Evolutionary conservation across 768 basidiomycete genomes (phyloP).

Genomic region (Scleroderma citrinum): DNA sequence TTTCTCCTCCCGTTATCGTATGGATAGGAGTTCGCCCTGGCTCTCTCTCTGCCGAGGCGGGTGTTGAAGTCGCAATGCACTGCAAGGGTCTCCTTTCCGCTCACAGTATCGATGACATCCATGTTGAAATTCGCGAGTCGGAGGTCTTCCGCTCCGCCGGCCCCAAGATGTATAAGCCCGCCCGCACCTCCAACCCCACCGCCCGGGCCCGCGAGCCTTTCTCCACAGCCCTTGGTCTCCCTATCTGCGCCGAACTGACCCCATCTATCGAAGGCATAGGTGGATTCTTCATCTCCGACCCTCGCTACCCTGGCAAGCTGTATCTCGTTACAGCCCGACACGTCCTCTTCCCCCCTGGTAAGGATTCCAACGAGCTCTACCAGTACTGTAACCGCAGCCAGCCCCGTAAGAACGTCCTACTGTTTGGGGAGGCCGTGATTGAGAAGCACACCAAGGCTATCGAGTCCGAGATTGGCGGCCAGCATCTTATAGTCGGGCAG

Average conservation of each 20-base stretch:
- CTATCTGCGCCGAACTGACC: slow-evolving; percentile 20
- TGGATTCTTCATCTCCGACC: slow-evolving; percentile 25
- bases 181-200: slow-evolving; percentile 9
- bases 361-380: slow-evolving; percentile 5
- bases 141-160: slow-evolving; percentile 12
- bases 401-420: slow-evolving; percentile 12
- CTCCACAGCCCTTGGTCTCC: slow-evolving; percentile 23
- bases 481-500: not conserved
- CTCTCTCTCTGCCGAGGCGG: slow-evolving; percentile 24
- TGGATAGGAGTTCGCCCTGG: slow-evolving; percentile 30
- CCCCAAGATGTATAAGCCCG: slow-evolving; percentile 24
- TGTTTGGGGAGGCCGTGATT: slow-evolving; percentile 8
- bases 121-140: slow-evolving; percentile 31
- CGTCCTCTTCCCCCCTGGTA: not conserved
- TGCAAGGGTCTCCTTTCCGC: slow-evolving; percentile 20
- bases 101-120: slow-evolving; percentile 24
- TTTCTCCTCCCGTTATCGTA: slow-evolving; percentile 18
- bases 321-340: slow-evolving; percentile 23
- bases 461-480: slow-evolving; percentile 2
- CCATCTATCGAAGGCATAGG: slow-evolving; percentile 26
- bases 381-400: slow-evolving; percentile 4
- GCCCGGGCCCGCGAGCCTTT: slow-evolving; percentile 19
- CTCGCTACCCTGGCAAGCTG: slow-evolving; percentile 13
- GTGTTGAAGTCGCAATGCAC: slow-evolving; percentile 18
- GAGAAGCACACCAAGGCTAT: slow-evolving; percentile 8